These are phyloP conservation scores for Vaucheria bursata DNA, from an alignment of 352 stramenopile species.

Conservation along the genomic window DNA sequence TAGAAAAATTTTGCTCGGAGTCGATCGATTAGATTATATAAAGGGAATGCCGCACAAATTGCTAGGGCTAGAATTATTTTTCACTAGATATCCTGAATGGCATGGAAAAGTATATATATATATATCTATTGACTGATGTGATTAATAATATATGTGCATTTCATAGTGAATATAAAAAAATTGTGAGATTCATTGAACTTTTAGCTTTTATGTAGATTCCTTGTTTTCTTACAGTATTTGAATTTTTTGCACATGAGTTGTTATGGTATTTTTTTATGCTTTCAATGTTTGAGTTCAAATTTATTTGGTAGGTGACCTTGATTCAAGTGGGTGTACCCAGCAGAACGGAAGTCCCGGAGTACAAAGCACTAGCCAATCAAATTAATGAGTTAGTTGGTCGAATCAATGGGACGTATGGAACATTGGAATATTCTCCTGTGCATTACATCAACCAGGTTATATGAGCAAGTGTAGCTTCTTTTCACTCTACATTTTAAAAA, in stretches of 20 bases:
- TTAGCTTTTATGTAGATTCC: too few relatives aligned
- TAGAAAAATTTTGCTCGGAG: slow-evolving; percentile 61
- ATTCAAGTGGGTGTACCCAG: slow-evolving; percentile 86
- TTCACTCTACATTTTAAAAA: too few relatives aligned
- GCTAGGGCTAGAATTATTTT: slow-evolving; percentile 67
- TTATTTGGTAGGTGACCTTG: slow-evolving; percentile 48
- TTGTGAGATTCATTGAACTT: too few relatives aligned
- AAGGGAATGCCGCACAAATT: slow-evolving; percentile 66
- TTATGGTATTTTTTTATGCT: too few relatives aligned
- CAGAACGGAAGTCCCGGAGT: slow-evolving; percentile 67
- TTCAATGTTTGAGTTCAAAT: too few relatives aligned
- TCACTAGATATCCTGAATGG: slow-evolving; percentile 68
- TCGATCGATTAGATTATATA: slow-evolving; percentile 67
- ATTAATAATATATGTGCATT: too few relatives aligned
- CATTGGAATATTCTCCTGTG: slow-evolving; percentile 68
- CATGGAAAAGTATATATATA: slow-evolving; percentile 63
- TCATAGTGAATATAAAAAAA: too few relatives aligned
- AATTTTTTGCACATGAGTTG: too few relatives aligned
- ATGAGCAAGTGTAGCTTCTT: too few relatives aligned
- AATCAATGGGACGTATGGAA: slow-evolving; percentile 74
- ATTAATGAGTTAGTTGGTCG: slow-evolving; percentile 74
- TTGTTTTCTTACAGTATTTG: too few relatives aligned
- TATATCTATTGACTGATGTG: too few relatives aligned
- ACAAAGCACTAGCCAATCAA: slow-evolving; percentile 64
- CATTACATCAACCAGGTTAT: slow-evolving; percentile 70